phyloP scores from a whole-genome alignment of 2,329 filamentous ascomycete species.

The Davidsoniella eucalypti region DNA sequence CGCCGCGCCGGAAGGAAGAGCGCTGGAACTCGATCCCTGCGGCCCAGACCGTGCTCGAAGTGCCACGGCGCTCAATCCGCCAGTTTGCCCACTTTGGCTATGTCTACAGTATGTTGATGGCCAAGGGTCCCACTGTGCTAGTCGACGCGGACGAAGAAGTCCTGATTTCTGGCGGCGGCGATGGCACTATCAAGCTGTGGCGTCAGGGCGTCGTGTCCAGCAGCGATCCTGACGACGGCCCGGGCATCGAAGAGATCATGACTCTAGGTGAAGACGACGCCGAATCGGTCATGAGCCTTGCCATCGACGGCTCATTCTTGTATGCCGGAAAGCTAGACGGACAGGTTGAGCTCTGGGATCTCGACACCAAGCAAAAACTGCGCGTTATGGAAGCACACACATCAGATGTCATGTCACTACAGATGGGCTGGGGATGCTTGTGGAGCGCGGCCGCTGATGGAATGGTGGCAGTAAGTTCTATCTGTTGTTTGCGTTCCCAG shows the following conservation, averaged over 20 bases:
- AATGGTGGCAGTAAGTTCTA: conserved; percentile 52
- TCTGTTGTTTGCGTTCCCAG: background rate
- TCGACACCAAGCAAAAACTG: conserved; percentile 82
- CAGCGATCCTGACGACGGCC: conserved; percentile 21
- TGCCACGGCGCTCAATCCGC: conserved; percentile 61
- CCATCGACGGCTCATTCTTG: conserved; percentile 77
- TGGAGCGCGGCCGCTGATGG: conserved; percentile 85
- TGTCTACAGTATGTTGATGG: conserved; percentile 87
- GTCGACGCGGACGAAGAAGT: conserved; percentile 62
- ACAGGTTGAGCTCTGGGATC: conserved; percentile 87
- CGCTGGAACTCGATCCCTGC: conserved; percentile 37
- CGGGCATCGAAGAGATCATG: conserved; percentile 54
- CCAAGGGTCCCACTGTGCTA: conserved; percentile 49
- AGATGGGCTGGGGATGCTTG: conserved; percentile 69
- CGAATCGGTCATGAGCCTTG: conserved; percentile 56
- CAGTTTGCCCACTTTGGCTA: conserved; percentile 94
- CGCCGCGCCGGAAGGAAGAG: conserved; percentile 52
- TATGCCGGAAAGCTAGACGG: conserved; percentile 82
- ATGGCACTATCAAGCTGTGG: conserved; percentile 94
- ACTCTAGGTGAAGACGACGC: conserved; percentile 43
- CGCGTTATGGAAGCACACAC: conserved; percentile 69
- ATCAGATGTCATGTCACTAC: conserved; percentile 71
- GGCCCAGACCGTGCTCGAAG: conserved; percentile 50
- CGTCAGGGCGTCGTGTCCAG: conserved; percentile 29
- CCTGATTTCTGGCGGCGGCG: conserved; percentile 78